Conservation (phyloP, 306 rosid genomes). For the Vigna radiata region DNA sequence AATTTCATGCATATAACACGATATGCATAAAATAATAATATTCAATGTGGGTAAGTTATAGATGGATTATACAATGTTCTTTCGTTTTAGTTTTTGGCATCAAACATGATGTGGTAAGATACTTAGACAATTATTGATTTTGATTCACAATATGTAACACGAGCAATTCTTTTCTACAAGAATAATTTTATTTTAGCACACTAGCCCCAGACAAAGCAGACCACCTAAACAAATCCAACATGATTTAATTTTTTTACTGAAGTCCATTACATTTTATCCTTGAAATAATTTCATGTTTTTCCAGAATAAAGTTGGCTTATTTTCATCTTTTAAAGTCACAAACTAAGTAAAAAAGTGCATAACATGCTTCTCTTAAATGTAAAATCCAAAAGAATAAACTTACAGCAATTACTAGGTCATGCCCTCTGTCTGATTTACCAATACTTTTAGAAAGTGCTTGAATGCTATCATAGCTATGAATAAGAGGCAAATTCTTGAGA, state of each 20-base stretch:
- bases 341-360: conserved; percentile 14
- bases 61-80: not conserved
- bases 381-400: conserved; percentile 51
- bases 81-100: not conserved
- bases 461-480: conserved; percentile 90
- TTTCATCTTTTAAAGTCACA: conserved; percentile 14
- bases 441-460: conserved; percentile 67
- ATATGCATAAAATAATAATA: conserved; percentile 22
- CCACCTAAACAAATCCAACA: not conserved
- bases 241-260: conserved; percentile 8
- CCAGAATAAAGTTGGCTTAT: not conserved
- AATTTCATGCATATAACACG: conserved; percentile 25
- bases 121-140: not conserved
- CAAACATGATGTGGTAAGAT: too few relatives aligned
- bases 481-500: conserved; percentile 85
- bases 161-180: conserved; percentile 19
- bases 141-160: not conserved
- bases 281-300: conserved; percentile 23
- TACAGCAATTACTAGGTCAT: conserved; percentile 96
- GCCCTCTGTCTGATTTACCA: conserved; percentile 79
- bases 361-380: conserved; percentile 2
- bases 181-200: conserved; percentile 14
- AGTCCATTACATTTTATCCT: conserved; percentile 6
- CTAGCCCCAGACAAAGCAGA: conserved; percentile 1
- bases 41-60: conserved; percentile 4